Conservation (phyloP, 306 rosid genomes). For the Astragalus glycyphyllos region DNA sequence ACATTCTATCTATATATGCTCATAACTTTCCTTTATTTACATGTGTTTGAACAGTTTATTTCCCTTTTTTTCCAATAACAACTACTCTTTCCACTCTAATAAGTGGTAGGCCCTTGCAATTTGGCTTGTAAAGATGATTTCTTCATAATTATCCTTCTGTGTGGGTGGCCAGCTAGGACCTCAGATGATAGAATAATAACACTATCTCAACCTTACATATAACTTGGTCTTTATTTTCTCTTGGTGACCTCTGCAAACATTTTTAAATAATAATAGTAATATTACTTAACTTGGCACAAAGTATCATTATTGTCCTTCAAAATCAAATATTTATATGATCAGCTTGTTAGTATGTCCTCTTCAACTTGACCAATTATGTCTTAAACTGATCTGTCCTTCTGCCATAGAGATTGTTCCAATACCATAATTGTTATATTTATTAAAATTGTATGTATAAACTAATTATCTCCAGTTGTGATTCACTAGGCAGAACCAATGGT, state of each 20-base stretch:
- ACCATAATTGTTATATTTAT: slow-evolving; percentile 18
- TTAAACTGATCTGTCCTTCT: slow-evolving; percentile 48
- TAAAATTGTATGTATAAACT: neutral
- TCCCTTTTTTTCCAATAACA: slow-evolving; percentile 11
- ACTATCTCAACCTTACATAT: neutral
- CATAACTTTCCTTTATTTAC: slow-evolving; percentile 32
- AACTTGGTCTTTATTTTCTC: slow-evolving; percentile 26
- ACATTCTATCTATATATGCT: neutral
- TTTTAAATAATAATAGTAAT: neutral
- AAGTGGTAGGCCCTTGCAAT: slow-evolving; percentile 44
- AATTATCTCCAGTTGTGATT: slow-evolving; percentile 21
- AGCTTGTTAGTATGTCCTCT: slow-evolving; percentile 56
- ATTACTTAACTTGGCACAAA: neutral
- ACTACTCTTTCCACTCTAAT: neutral
- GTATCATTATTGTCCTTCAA: slow-evolving; percentile 30
- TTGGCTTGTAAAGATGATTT: slow-evolving; percentile 40
- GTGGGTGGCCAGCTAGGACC: slow-evolving; percentile 42
- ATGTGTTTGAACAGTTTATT: slow-evolving; percentile 33
- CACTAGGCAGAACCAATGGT: slow-evolving; percentile 38
- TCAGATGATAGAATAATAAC: slow-evolving; percentile 18
- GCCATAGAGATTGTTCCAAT: slow-evolving; percentile 39
- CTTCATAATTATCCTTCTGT: slow-evolving; percentile 19
- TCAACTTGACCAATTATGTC: slow-evolving; percentile 63
- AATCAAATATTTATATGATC: slow-evolving; percentile 20
- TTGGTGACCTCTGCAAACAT: slow-evolving; percentile 14